Evolutionary conservation across 2,329 filamentous ascomycete genomes (phyloP).

Genomic region (Magnaporthiopsis incrustans): DNA sequence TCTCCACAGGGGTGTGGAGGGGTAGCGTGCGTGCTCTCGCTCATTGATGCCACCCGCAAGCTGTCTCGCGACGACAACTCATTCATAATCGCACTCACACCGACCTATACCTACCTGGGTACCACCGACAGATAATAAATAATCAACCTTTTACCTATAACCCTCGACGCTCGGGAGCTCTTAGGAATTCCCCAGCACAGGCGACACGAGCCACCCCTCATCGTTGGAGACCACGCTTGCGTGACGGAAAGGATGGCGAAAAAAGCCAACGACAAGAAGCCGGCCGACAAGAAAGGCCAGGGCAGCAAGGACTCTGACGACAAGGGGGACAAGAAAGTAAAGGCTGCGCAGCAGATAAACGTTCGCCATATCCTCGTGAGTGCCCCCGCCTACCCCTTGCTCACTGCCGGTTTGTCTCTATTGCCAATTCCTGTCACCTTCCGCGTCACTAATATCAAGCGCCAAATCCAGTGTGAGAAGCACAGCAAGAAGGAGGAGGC

Average conservation of each 20-base stretch:
- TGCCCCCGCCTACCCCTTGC: slow-evolving; percentile 1
- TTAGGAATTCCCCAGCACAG: background rate
- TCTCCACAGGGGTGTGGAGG: background rate
- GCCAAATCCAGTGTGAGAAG: slow-evolving; percentile 56
- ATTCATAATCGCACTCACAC: background rate
- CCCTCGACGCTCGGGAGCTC: background rate
- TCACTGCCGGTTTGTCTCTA: too few species aligned
- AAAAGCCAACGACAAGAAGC: slow-evolving; percentile 16
- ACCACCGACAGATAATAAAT: background rate
- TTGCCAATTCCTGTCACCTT: too few species aligned
- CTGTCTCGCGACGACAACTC: background rate
- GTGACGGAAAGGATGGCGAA: slow-evolving; percentile 12
- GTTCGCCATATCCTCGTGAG: slow-evolving; percentile 62
- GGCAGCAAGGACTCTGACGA: slow-evolving; percentile 7
- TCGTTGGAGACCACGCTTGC: background rate
- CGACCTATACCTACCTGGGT: background rate
- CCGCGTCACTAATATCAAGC: background rate
- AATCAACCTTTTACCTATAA: background rate
- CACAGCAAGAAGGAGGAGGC: slow-evolving; percentile 73
- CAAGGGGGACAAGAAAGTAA: slow-evolving; percentile 12
- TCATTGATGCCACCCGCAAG: background rate
- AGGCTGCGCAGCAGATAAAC: slow-evolving; percentile 43
- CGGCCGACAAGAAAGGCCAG: slow-evolving; percentile 11
- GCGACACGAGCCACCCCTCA: background rate
- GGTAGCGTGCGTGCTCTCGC: background rate